phyloP scores from a whole-genome alignment of 2,329 filamentous ascomycete genomes.

The Xylaria sp. region DNA sequence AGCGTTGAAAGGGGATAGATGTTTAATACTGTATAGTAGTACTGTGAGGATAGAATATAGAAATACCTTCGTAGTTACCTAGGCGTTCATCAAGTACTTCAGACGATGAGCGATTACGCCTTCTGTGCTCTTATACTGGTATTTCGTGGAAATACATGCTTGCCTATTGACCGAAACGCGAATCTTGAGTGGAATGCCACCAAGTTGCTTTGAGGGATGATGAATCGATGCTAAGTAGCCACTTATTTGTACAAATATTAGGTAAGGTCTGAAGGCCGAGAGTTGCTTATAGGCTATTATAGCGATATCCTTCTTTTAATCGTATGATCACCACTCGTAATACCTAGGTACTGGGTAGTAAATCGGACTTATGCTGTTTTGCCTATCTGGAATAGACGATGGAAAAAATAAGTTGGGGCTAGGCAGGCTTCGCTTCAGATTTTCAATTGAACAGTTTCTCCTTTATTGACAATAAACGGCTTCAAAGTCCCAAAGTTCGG shows the following conservation, averaged over 20 bases:
- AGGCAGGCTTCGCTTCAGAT: not conserved
- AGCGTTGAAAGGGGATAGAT: not conserved
- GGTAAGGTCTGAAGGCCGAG: not conserved
- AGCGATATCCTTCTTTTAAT: not conserved
- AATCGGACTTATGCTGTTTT: not conserved
- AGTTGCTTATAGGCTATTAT: not conserved
- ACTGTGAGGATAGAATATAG: not conserved
- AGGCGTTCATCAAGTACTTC: not conserved
- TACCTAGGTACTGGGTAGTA: not conserved
- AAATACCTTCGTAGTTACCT: not conserved
- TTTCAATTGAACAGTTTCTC: constrained; percentile 15
- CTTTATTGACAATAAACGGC: constrained; percentile 23
- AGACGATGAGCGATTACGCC: not conserved
- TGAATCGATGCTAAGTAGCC: not conserved
- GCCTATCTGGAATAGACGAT: not conserved
- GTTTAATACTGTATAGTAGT: no score
- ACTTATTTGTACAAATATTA: not conserved
- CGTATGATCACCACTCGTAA: not conserved
- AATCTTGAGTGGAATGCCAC: not conserved
- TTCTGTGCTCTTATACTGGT: no score
- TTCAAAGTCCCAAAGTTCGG: not conserved
- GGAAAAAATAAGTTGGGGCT: not conserved
- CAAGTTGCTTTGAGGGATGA: not conserved
- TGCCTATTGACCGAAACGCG: no score
- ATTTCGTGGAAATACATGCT: no score